phyloP scores from a whole-genome alignment of 2,329 filamentous ascomycete species.

The Talaromyces pinophilus region DNA sequence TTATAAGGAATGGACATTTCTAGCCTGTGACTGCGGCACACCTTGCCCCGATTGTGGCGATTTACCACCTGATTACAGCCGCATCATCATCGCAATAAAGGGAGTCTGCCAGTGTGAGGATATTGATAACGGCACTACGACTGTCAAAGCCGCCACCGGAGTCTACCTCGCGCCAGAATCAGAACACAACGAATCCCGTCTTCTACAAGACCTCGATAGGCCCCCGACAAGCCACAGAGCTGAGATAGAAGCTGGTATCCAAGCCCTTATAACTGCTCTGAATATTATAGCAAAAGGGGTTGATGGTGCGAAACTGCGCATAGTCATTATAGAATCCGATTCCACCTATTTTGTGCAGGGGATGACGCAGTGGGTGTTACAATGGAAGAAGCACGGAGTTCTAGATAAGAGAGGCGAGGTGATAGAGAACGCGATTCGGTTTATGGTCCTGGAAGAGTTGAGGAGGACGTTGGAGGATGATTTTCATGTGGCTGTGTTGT shows the following conservation, averaged over 20 bases:
- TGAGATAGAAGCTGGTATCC: not conserved
- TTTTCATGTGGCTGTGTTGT: not conserved
- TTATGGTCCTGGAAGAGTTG: not conserved
- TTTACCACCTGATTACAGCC: not conserved
- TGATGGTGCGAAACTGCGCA: not conserved
- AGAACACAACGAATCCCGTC: not conserved
- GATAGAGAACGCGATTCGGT: not conserved
- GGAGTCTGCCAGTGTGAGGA: not conserved
- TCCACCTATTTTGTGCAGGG: not conserved
- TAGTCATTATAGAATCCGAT: not conserved
- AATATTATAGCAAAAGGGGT: not conserved
- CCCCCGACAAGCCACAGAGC: not conserved
- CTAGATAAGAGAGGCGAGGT: not conserved
- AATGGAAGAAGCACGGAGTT: not conserved
- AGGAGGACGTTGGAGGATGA: not conserved
- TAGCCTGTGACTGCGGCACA: not conserved
- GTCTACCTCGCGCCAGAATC: not conserved
- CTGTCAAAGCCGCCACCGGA: not conserved
- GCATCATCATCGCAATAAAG: not conserved
- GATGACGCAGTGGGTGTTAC: not conserved
- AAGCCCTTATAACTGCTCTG: not conserved
- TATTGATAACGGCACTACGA: not conserved
- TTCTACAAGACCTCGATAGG: not conserved
- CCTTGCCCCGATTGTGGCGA: not conserved
- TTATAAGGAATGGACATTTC: not conserved